Evolutionary conservation across 1,139 yeast species (phyloP).

Genomic region (Magnusiomyces clavatus): DNA sequence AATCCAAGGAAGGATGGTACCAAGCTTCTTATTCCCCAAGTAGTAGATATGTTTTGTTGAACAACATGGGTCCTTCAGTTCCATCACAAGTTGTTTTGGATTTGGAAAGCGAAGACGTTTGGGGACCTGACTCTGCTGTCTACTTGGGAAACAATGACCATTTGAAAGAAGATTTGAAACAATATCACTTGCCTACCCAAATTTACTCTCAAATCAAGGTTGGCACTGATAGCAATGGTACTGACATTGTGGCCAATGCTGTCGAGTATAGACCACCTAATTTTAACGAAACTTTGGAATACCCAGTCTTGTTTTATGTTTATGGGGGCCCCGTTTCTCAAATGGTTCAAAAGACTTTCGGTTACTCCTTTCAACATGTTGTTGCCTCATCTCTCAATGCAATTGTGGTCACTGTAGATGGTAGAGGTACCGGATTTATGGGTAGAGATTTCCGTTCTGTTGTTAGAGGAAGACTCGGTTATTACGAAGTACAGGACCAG

Average conservation of each 20-base stretch:
- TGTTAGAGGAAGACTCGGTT: conserved; percentile 67
- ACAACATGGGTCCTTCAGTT: conserved; percentile 54
- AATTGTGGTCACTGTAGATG: conserved; percentile 77
- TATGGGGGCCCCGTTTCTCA: conserved; percentile 97
- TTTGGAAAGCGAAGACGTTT: conserved; percentile 27
- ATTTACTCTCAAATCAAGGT: conserved; percentile 43
- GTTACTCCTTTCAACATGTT: conserved; percentile 60
- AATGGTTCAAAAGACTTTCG: conserved; percentile 47
- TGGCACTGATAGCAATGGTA: conserved; percentile 32
- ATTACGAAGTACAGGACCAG: conserved; percentile 83
- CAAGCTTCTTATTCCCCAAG: conserved; percentile 53
- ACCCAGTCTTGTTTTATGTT: conserved; percentile 75
- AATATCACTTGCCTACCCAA: conserved; percentile 50
- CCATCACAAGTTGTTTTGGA: conserved; percentile 61
- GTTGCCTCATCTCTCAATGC: conserved; percentile 63
- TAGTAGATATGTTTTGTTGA: conserved; percentile 47
- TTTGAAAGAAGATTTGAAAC: conserved; percentile 26
- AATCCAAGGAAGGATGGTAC: conserved; percentile 56
- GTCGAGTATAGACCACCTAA: conserved; percentile 70
- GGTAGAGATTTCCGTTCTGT: conserved; percentile 70
- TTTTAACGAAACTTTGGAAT: conserved; percentile 48
- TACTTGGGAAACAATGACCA: conserved; percentile 32
- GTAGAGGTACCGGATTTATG: conserved; percentile 88
- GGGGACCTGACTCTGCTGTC: conserved; percentile 25
- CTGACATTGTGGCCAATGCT: conserved; percentile 46